These are phyloP conservation scores for Cytidiella melzeri DNA, from an alignment of 768 basidiomycete species.

Conservation along the genomic window DNA sequence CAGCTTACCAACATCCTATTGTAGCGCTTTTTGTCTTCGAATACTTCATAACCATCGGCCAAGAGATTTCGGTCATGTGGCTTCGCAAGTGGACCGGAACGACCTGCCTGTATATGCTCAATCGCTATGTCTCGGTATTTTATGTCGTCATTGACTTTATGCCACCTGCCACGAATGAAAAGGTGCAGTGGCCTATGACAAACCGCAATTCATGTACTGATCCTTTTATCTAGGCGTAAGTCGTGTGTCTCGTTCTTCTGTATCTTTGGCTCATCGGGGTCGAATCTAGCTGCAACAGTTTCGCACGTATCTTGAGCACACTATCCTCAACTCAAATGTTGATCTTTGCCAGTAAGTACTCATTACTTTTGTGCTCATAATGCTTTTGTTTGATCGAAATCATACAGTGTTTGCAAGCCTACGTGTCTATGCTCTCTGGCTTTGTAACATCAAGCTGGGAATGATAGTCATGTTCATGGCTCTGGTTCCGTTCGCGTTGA, in stretches of 20 bases:
- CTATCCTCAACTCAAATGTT: not conserved
- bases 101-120: conserved; percentile 12
- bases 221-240: no score
- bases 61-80: conserved; percentile 14
- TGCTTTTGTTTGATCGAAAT: no score
- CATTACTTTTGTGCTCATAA: no score
- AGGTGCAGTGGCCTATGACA: not conserved
- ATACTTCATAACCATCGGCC: conserved; percentile 13
- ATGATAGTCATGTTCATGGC: not conserved
- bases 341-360: not conserved
- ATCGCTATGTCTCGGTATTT: conserved; percentile 7
- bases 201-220: no score
- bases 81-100: conserved; percentile 1
- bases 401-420: not conserved
- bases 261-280: no score
- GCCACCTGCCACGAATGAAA: not conserved
- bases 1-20: not conserved
- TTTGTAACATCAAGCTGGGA: not conserved
- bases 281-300: not conserved
- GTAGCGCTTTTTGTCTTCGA: conserved; percentile 14
- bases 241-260: no score
- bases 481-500: not conserved
- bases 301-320: not conserved
- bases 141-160: not conserved
- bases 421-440: conserved; percentile 1